These are phyloP conservation scores for Gloeopeniophorella convolvens DNA, from an alignment of 768 basidiomycete species.

Conservation along the genomic window DNA sequence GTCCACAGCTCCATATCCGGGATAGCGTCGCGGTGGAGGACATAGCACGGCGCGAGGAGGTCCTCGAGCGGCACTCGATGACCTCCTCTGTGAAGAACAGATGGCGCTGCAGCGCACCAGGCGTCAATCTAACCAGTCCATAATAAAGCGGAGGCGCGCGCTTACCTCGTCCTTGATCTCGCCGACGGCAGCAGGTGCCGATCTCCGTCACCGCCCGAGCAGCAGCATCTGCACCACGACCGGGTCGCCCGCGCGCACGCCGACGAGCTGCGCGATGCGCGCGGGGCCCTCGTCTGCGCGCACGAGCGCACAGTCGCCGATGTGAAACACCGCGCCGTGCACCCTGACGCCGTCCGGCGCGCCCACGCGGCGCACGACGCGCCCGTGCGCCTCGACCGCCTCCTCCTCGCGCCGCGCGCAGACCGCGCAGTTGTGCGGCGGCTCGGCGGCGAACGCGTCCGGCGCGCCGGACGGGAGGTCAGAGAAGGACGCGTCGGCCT, in stretches of 20 bases:
- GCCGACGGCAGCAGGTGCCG: constrained; percentile 32
- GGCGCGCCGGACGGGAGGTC: constrained; percentile 30
- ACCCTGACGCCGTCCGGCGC: constrained; percentile 37
- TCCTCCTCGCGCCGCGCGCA: constrained; percentile 35
- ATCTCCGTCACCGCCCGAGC: constrained; percentile 47
- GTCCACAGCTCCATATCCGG: constrained; percentile 18
- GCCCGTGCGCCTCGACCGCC: constrained; percentile 26
- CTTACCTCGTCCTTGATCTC: constrained; percentile 53
- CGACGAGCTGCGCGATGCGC: constrained; percentile 46
- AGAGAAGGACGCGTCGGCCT: constrained; percentile 39
- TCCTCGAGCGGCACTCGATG: constrained; percentile 30
- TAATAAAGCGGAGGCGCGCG: no score
- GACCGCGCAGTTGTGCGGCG: constrained; percentile 48
- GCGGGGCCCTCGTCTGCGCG: constrained; percentile 43
- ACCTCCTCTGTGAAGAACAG: constrained; percentile 50
- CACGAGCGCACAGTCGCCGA: constrained; percentile 55
- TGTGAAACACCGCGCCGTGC: constrained; percentile 47
- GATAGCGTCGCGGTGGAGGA: constrained; percentile 33
- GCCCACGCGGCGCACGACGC: constrained; percentile 21
- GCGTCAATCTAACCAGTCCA: no score
- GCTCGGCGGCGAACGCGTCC: constrained; percentile 25
- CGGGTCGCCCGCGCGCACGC: constrained; percentile 25
- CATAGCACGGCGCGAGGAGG: constrained; percentile 45
- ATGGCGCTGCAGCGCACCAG: constrained; percentile 56
- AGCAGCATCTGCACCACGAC: constrained; percentile 22